Base-by-base conservation (phyloP, 2,329 filamentous ascomycete species). In the Aspergillus eucalypticola region DNA sequence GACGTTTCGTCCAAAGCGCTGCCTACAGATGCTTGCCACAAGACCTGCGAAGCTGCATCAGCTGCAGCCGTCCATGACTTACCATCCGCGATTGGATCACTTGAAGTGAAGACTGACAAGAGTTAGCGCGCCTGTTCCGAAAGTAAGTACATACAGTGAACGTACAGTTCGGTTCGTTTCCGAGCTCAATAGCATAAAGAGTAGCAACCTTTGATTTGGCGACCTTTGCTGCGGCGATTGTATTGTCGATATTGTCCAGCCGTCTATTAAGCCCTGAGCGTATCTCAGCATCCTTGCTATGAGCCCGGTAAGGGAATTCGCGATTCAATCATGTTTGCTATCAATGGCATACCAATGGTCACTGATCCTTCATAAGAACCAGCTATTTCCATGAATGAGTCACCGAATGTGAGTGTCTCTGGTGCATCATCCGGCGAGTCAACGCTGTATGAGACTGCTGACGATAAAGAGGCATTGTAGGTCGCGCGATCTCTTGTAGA, bases 141-240 rank as follows among this genome's bases (percentile, higher is more conserved):
- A 17, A 7, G 5, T 17, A 1, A 7, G 29, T 0, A 3, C 23
- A 8, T 2, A 5, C 7, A 1, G 6, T 13, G 32, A 35, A 21
- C 79, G 64, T 66, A 84, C 82, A 84, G 62, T 85, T 81, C 3
- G 84, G 84, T 58, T 86, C 83, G 64, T 86, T 86, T 1, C 84
- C 83, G 1, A 86, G 73, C 66, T 86, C 83, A 35, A 86, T 82
- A 2, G 83, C 81, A 17, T 81, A 72, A 10, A 86, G 67, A 61
- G 84, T 86, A 4, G 61, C 64, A 64, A 85, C 81, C n/a, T 73
- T 67, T 1, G 64, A 65, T 8, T 79, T 75, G 0, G 79, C 83
- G 0, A 76, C 66, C 46, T 75, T 76, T 2, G 83, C 83, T 0
- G 84, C 84, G 0, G 76, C 75, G 35, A 86, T 81, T 0, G 83